Evolutionary conservation across 116 monocot species (phyloP), one percentile per base, ranked within the genome.

Genomic region (Dioscorea cayenensis): DNA sequence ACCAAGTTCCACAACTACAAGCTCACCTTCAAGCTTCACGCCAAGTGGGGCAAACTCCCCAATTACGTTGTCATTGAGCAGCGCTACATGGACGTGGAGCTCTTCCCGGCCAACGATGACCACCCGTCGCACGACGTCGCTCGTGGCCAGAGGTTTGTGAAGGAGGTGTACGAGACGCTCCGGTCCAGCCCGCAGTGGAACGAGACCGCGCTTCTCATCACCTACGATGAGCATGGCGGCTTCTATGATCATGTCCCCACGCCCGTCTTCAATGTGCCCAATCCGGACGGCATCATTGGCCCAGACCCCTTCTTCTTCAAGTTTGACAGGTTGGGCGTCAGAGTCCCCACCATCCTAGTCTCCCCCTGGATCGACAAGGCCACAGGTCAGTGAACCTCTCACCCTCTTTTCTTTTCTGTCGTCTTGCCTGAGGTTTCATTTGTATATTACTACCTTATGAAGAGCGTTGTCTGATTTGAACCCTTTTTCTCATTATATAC

Each of bases 201-300:
- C 64, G 88, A 94, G 82, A 88, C 82, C 1, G 94, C 91, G 7
- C 77, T 94, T 29, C 77, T 94, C 32, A 84, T 94, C 67, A 94
- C 94, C 60, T 94, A 94, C 61, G 94, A 94, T 36, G 94, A 94
- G 83, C 94, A 91, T 27, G 94, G 94, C 1, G 94, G 94, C 10
- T 95, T 95, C 81, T 95, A 86, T 35, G 94, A 95, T 72, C 94
- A 95, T 28, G 94, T 95, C 32, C 94, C 94, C 14, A 95, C 91
- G 6, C 94, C 94, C 3, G 91, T 95, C 2, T 51, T 78, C 21
- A 80, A 82, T 1, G 91, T 95, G 29, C 94, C 94, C 32, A 91
- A 86, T 59, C 94, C 94, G 13, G 94, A 95, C 65, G 94, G 94
- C 43, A 91, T 95, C 65, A 79, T 91, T 23, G 91, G 94, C 0